Evolutionary conservation across 306 rosid species (phyloP).

Genomic region (Cucumis hystrix): DNA sequence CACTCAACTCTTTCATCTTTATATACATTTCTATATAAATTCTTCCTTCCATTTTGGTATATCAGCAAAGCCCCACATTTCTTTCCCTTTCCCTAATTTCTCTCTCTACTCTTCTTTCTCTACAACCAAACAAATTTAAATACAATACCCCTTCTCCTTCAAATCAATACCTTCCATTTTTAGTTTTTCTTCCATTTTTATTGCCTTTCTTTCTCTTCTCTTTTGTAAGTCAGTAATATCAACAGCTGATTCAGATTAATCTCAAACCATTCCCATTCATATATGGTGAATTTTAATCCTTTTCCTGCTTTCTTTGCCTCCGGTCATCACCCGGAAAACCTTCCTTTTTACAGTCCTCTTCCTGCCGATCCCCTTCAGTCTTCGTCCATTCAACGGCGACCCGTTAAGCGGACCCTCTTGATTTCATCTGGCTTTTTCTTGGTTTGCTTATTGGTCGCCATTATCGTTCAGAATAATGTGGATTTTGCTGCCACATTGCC

Average conservation of each 20-base stretch:
- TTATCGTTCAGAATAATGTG: neutral
- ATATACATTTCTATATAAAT: too few species aligned
- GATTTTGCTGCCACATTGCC: neutral
- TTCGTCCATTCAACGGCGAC: slow-evolving; percentile 2
- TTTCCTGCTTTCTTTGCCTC: slow-evolving; percentile 4
- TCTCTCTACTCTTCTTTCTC: neutral
- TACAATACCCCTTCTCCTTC: neutral
- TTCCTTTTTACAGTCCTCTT: slow-evolving; percentile 29
- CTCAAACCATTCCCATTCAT: neutral
- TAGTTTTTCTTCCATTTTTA: neutral
- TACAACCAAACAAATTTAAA: neutral
- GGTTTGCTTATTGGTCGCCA: slow-evolving; percentile 24
- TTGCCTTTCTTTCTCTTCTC: neutral
- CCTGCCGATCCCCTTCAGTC: slow-evolving; percentile 10
- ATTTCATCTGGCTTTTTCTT: slow-evolving; percentile 28
- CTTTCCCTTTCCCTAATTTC: neutral
- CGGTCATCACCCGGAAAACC: neutral
- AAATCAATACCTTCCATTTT: neutral
- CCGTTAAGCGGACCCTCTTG: slow-evolving; percentile 9
- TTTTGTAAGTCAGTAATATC: neutral
- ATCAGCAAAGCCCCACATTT: neutral
- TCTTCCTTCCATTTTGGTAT: neutral
- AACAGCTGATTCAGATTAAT: neutral
- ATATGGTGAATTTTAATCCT: slow-evolving; percentile 18
- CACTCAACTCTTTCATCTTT: too few species aligned